Percentiles rank a stretch among this genome's conserved stretches.
phyloP scores from a whole-genome alignment of 2,329 filamentous ascomycete genomes.

The Venturia effusa region DNA sequence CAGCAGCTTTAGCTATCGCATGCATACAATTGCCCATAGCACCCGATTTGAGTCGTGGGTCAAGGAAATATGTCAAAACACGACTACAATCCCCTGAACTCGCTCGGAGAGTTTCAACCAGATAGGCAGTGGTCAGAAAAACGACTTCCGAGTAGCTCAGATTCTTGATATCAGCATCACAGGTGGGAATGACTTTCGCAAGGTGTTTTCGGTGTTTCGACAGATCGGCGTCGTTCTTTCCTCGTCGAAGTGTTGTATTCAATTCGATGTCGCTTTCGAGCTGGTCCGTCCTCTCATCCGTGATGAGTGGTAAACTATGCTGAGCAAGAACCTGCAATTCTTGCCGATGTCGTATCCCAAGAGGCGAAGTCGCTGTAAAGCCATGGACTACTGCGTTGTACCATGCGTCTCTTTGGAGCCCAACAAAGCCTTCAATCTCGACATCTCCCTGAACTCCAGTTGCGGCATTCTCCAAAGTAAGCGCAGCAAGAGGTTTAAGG shows the following conservation, averaged over 20 bases:
- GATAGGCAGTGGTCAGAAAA: conserved; percentile 80
- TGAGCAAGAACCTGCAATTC: conserved; percentile 78
- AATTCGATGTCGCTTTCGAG: conserved; percentile 94
- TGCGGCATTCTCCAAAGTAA: conserved; percentile 50
- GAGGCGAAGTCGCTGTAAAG: conserved; percentile 63
- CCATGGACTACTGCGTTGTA: conserved; percentile 96
- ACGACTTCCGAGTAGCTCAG: conserved; percentile 85
- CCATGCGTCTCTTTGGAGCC: conserved; percentile 82
- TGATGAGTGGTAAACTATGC: conserved; percentile 76
- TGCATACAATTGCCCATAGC: conserved; percentile 53
- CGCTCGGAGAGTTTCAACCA: conserved; percentile 81
- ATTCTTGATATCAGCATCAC: conserved; percentile 66
- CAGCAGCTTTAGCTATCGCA: conserved; percentile 54
- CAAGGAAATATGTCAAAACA: conserved; percentile 84
- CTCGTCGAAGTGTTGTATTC: conserved; percentile 82
- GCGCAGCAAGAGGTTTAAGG: conserved; percentile 72
- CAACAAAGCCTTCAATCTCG: conserved; percentile 42
- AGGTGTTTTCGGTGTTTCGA: conserved; percentile 72
- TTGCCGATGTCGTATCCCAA: conserved; percentile 59
- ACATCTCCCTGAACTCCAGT: conserved; percentile 49
- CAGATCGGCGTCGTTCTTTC: conserved; percentile 69
- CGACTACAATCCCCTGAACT: conserved; percentile 83
- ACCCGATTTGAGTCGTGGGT: conserved; percentile 63
- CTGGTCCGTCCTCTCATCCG: conserved; percentile 79
- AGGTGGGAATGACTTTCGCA: conserved; percentile 60